Percentiles rank a stretch among this genome's conserved stretches.
These are phyloP conservation scores for Pachyrhizus erosus DNA, from an alignment of 306 rosid species.

Conservation along the genomic window DNA sequence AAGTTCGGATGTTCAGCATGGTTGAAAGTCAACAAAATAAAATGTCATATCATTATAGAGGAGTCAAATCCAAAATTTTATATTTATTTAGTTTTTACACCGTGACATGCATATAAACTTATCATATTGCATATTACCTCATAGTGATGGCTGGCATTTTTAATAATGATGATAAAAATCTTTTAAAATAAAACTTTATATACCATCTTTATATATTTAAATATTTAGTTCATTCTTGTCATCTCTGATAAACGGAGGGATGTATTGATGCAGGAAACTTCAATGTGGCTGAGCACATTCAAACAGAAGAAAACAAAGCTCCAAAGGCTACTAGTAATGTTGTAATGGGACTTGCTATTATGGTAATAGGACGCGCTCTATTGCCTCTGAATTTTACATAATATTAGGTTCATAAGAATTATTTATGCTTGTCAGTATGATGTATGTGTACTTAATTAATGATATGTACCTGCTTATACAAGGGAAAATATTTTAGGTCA, in stretches of 20 bases:
- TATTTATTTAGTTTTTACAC: no score
- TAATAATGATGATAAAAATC: no score
- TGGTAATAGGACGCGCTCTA: conserved; percentile 50
- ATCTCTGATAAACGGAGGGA: background rate
- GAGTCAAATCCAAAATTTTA: no score
- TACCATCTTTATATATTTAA: no score
- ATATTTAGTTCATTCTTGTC: background rate
- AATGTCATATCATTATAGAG: no score
- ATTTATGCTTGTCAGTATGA: background rate
- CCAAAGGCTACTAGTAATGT: conserved; percentile 44
- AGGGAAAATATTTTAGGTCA: background rate
- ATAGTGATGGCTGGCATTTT: no score
- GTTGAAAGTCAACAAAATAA: no score
- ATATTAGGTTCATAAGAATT: background rate
- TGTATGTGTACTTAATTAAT: conserved; percentile 7
- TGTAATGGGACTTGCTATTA: conserved; percentile 52
- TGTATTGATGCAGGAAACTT: conserved; percentile 62
- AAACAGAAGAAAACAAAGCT: conserved; percentile 52
- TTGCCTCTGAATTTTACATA: conserved; percentile 32
- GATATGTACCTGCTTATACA: background rate
- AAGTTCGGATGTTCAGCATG: no score
- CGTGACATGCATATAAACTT: no score
- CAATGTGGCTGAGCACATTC: conserved; percentile 67
- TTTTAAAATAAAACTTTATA: no score
- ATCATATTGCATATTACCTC: no score